phyloP scores from a whole-genome alignment of 139 green algal species.

The Eudorina sp. region DNA sequence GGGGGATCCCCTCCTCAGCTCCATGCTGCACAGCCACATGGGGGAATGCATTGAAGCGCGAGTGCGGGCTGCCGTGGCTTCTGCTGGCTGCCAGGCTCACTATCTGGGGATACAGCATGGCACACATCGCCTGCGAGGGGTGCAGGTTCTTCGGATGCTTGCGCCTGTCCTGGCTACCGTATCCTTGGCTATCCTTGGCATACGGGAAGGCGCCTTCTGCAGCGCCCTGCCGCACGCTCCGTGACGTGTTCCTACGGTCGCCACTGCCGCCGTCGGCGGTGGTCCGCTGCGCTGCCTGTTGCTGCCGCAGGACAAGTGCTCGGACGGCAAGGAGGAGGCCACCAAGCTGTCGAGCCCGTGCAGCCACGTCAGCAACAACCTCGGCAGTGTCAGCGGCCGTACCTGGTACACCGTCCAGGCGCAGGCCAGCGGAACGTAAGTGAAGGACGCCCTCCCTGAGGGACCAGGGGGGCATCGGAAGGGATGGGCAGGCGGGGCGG shows the following conservation, averaged over 20 bases:
- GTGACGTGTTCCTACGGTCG: background rate
- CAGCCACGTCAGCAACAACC: background rate
- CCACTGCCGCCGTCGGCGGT: too few relatives aligned
- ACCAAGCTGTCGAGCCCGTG: background rate
- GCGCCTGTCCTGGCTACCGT: background rate
- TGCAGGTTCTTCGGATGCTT: background rate
- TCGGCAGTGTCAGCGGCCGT: background rate
- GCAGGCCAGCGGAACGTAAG: background rate
- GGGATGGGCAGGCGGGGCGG: too few relatives aligned
- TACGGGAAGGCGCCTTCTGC: too few relatives aligned
- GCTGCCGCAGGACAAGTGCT: background rate
- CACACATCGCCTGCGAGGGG: background rate
- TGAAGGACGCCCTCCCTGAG: too few relatives aligned
- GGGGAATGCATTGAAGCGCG: background rate
- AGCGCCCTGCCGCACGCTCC: too few relatives aligned
- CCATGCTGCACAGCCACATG: background rate
- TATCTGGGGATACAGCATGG: background rate
- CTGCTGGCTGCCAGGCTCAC: background rate
- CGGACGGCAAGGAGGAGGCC: background rate
- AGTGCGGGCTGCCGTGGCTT: background rate
- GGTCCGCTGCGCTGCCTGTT: too few relatives aligned
- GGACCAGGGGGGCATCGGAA: too few relatives aligned
- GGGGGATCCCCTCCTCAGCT: too few relatives aligned
- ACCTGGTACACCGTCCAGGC: background rate
- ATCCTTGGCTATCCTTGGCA: background rate